phyloP scores from a whole-genome alignment of 805 yeast genomes.

The Jamesozyma lodderae region DNA sequence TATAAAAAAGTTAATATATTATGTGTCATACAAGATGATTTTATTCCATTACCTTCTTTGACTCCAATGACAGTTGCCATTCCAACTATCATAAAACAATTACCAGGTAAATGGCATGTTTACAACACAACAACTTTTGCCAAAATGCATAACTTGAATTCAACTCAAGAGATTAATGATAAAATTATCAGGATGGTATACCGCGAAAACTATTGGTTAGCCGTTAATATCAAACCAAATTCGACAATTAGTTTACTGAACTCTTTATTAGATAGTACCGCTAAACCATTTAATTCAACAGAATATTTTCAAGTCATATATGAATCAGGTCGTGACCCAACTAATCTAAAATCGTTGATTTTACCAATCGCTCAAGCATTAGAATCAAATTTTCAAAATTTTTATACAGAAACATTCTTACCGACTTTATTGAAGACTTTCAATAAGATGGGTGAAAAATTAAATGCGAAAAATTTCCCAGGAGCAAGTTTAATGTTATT shows the following conservation, averaged over 20 bases:
- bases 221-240: slow-evolving; percentile 43
- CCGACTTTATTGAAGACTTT: slow-evolving; percentile 16
- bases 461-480: slow-evolving; percentile 6
- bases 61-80: slow-evolving; percentile 1
- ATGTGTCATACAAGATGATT: slow-evolving; percentile 4
- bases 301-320: slow-evolving; percentile 34
- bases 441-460: background rate
- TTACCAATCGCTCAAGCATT: slow-evolving; percentile 36
- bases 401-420: slow-evolving; percentile 5
- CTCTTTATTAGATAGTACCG: slow-evolving; percentile 17
- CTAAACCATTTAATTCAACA: slow-evolving; percentile 15
- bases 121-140: slow-evolving; percentile 21
- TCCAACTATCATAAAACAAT: slow-evolving; percentile 1
- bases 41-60: background rate
- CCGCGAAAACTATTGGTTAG: slow-evolving; percentile 54
- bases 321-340: slow-evolving; percentile 58
- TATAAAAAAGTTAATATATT: slow-evolving; percentile 1
- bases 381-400: slow-evolving; percentile 14
- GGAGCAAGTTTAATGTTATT: slow-evolving; percentile 30
- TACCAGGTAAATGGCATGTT: slow-evolving; percentile 27
- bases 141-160: slow-evolving; percentile 11
- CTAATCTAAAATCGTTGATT: slow-evolving; percentile 38
- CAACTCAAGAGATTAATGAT: slow-evolving; percentile 20
- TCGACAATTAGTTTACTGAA: slow-evolving; percentile 32
- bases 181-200: slow-evolving; percentile 40